Base-by-base conservation (phyloP, 2,329 filamentous ascomycete species). In the Beauveria australis region DNA sequence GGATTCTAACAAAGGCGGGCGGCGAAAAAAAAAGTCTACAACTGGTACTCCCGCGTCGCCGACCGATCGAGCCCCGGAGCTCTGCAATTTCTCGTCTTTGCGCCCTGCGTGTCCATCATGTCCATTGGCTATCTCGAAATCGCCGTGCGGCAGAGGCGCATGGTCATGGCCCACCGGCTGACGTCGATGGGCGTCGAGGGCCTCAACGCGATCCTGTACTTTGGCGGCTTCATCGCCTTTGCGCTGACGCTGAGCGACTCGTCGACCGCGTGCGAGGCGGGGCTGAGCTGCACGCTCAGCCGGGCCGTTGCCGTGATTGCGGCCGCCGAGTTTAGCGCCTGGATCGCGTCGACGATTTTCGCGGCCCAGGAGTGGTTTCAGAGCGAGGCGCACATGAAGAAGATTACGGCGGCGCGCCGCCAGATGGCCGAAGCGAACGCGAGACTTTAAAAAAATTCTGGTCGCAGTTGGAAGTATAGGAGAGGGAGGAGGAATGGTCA, bases 21-120 rank as follows among this genome's bases (percentile, higher is more conserved):
- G 33, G 5, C 14, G 30, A 18, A 7, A 16, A 28, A 28, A 41
- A 44, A 43, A 40, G 62, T 87, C 60, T 75, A 81, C 64, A 76
- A 86, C 71, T 86, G 82, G 81, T 86, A 84, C 70, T 77, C 81
- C 69, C 74, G 72, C 62, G 74, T 83, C 67, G 87, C 81, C 67
- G 74, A 78, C 64, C 78, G 77, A 3, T 66, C 76, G 19, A 78
- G 83, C n/a, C 84, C 84, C 0, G 73, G 77, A 3, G 78, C 83
- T 63, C 72, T 87, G 71, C 81, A 79, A 74, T 85, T 85, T 70
- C 71, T 86, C 63, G 72, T 86, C 66, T 81, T 83, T 67, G 75
- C 75, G 28, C 78, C 82, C 1, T 64, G 82, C 48, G 79, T 82
- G 67, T 81, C 83, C 30, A 68, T 86, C 43, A 26, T 84, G 58